These are phyloP conservation scores for Cryptosporidium andersoni DNA, from an alignment of 169 alveolate species.

Conservation along the genomic window DNA sequence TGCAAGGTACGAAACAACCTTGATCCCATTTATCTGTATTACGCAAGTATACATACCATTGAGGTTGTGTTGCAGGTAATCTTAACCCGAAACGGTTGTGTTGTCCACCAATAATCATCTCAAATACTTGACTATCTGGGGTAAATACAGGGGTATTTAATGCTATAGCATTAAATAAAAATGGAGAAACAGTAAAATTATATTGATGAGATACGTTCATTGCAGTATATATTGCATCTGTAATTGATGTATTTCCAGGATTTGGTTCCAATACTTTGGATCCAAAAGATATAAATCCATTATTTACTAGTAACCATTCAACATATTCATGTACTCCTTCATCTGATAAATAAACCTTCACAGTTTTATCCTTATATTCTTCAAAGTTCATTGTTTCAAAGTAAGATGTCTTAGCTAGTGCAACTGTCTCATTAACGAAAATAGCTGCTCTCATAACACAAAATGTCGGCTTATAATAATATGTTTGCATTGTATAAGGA, in stretches of 20 bases:
- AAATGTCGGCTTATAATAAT: slow-evolving; percentile 42
- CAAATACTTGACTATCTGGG: slow-evolving; percentile 65
- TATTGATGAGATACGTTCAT: slow-evolving; percentile 46
- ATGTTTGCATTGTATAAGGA: slow-evolving; percentile 17
- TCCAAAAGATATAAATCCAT: slow-evolving; percentile 33
- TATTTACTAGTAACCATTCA: slow-evolving; percentile 56
- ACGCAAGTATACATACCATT: slow-evolving; percentile 59
- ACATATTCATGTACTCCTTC: slow-evolving; percentile 71
- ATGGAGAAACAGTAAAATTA: slow-evolving; percentile 58
- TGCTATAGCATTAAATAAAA: slow-evolving; percentile 50
- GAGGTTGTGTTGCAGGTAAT: slow-evolving; percentile 46
- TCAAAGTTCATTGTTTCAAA: slow-evolving; percentile 5
- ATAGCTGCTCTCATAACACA: slow-evolving; percentile 58
- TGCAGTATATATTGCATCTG: slow-evolving; percentile 53
- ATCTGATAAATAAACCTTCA: slow-evolving; percentile 36
- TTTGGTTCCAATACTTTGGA: slow-evolving; percentile 29
- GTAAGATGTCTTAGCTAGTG: background rate
- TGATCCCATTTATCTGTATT: slow-evolving; percentile 71
- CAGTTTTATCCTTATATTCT: slow-evolving; percentile 22
- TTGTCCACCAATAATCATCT: slow-evolving; percentile 56
- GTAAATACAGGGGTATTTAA: slow-evolving; percentile 45
- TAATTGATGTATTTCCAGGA: slow-evolving; percentile 42
- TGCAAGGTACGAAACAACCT: slow-evolving; percentile 44
- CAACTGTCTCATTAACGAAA: slow-evolving; percentile 24
- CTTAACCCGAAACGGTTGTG: slow-evolving; percentile 68